Conservation (phyloP, 1,139 yeast genomes). For the Nakaseomyces sp. region DNA sequence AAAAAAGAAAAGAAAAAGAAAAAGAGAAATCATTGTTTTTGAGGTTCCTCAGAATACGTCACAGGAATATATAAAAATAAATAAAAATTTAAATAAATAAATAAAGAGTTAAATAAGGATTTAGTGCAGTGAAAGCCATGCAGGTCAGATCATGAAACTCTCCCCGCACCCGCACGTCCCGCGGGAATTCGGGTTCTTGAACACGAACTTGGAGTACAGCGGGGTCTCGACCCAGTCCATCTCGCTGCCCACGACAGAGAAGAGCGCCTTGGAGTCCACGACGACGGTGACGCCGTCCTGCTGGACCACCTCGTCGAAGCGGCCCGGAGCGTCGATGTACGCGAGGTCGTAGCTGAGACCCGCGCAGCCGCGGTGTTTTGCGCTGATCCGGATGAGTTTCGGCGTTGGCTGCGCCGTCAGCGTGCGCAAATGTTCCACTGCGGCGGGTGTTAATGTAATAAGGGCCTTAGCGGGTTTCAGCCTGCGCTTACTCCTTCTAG, state of each 20-base stretch:
- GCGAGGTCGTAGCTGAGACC: conserved; percentile 88
- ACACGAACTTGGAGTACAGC: conserved; percentile 77
- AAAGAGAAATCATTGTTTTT: no score
- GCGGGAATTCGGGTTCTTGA: conserved; percentile 89
- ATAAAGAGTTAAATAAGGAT: not conserved
- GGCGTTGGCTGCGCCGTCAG: conserved; percentile 77
- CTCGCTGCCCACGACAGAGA: conserved; percentile 91
- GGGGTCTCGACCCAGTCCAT: conserved; percentile 98
- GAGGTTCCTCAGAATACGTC: no score
- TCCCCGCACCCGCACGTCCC: conserved; percentile 99
- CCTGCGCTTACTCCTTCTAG: conserved; percentile 48
- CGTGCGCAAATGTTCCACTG: conserved; percentile 58
- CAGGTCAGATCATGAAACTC: conserved; percentile 75
- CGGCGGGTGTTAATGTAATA: conserved; percentile 65
- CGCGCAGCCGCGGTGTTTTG: conserved; percentile 90
- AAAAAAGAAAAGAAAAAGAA: no score
- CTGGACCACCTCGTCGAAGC: conserved; percentile 84
- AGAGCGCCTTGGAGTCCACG: conserved; percentile 90
- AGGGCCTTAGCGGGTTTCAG: conserved; percentile 83
- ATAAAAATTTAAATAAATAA: not conserved
- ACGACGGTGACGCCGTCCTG: conserved; percentile 91
- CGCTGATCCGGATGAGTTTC: conserved; percentile 82
- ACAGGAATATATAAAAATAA: not conserved
- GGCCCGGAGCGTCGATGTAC: conserved; percentile 81
- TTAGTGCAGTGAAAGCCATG: not conserved